Evolutionary conservation across 805 yeast genomes (phyloP).

Genomic region (Candida taoyuanica): DNA sequence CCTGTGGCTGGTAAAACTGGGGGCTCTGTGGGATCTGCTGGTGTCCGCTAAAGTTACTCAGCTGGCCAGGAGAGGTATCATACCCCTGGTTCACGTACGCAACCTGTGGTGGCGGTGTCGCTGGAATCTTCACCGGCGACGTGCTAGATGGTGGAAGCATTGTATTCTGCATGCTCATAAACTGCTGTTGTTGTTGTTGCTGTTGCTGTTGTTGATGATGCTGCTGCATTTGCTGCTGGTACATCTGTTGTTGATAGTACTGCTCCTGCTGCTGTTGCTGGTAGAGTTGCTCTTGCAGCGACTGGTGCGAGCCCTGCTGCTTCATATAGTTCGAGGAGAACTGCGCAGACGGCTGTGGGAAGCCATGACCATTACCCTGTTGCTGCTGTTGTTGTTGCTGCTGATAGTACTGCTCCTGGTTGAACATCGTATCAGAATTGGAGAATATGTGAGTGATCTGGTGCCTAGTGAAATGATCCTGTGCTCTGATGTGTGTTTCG

Average conservation of each 20-base stretch:
- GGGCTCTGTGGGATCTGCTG: constrained; percentile 26
- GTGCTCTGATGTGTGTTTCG: too few relatives aligned
- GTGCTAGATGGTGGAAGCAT: constrained; percentile 26
- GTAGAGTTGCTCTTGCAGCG: constrained; percentile 34
- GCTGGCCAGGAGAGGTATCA: constrained; percentile 24
- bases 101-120: constrained; percentile 18
- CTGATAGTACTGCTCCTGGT: constrained; percentile 16
- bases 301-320: constrained; percentile 36
- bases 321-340: constrained; percentile 34
- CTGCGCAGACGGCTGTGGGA: constrained; percentile 32
- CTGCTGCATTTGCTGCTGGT: constrained; percentile 29
- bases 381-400: constrained; percentile 14
- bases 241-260: constrained; percentile 29
- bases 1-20: constrained; percentile 27
- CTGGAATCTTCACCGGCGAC: constrained; percentile 20
- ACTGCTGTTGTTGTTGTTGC: constrained; percentile 24
- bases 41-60: constrained; percentile 18
- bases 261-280: constrained; percentile 31
- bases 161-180: constrained; percentile 25
- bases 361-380: constrained; percentile 19
- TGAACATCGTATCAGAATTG: constrained; percentile 13
- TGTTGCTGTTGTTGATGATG: constrained; percentile 23
- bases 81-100: constrained; percentile 17
- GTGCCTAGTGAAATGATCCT: not conserved
- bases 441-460: not conserved